Base-by-base conservation (phyloP, 1,139 yeast genomes). In the Kodamaea sp. region DNA sequence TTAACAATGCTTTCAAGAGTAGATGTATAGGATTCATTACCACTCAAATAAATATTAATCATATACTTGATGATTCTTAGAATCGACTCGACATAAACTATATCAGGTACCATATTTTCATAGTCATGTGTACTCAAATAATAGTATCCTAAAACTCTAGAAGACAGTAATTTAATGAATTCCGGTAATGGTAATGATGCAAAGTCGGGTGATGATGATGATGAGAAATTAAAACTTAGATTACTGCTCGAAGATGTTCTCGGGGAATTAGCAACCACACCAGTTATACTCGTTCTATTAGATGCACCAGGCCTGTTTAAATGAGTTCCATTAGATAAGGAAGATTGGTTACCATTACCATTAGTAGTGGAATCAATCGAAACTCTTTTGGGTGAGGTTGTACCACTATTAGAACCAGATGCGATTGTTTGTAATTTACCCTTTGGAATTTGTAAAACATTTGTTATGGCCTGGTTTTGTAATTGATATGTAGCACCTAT, bases 91-190 rank as follows among this genome's bases (percentile, higher is more conserved):
- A 86, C 80, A 48, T 81, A 85, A 0, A 89, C 90, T 3, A 84
- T 62, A 46, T 84, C 92, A 0, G 97, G 97, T 0, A 84, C 90
- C 49, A 78, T 78, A 49, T 90, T 95, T 44, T 82, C 89, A 10
- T 74, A 69, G 40, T 78, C 81, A 27, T 67, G 58, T 8, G 79
- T 70, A 28, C 94, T 81, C 31, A 72, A 53, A 31, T 80, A 81
- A 57, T 82, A 88, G 51, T 66, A 79, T 25, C 69, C 67, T 9
- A 84, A 57, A 1, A 76, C 73, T 41, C 79, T 79, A 22, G 67
- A 67, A 9, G 62, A 53, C 11, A 68, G 47, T 15, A 60, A 54
- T 35, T 76, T 73, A 6, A 87, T 58, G 12, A 84, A 58, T 29
- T 79, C 84, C 1, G 81, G 65, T 4, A 63, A 43, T 2, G 68